Conservation (phyloP, 1,284 basidiomycete genomes). For the Ceratobasidium sp. region DNA sequence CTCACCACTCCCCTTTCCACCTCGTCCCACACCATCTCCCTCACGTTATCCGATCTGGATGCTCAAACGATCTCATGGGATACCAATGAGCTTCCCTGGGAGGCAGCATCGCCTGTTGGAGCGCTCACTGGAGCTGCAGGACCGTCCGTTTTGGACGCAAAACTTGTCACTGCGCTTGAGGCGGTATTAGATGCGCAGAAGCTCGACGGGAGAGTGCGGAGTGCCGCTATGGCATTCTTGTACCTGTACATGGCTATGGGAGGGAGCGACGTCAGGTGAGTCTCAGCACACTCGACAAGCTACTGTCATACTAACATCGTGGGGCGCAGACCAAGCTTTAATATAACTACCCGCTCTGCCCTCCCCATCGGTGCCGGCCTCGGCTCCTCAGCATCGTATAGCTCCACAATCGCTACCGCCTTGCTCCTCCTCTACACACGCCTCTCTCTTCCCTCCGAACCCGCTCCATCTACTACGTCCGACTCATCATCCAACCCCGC, state of each 20-base stretch:
- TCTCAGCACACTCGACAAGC: conserved; percentile 20
- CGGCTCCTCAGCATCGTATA: conserved; percentile 96
- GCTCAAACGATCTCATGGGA: conserved; percentile 84
- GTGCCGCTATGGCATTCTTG: conserved; percentile 84
- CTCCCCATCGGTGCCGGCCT: conserved; percentile 98
- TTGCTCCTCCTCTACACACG: conserved; percentile 78
- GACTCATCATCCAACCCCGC: conserved; percentile 45
- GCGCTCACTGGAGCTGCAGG: conserved; percentile 62
- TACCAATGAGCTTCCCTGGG: conserved; percentile 87
- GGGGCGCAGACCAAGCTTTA: conserved; percentile 69
- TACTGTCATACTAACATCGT: not conserved
- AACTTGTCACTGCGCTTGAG: conserved; percentile 70
- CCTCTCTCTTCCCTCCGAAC: conserved; percentile 64
- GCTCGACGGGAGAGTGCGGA: conserved; percentile 19
- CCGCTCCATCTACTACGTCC: conserved; percentile 59
- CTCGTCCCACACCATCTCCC: conserved; percentile 71
- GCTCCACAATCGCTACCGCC: conserved; percentile 84
- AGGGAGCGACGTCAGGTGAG: conserved; percentile 44
- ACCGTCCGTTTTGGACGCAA: conserved; percentile 73
- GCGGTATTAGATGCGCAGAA: conserved; percentile 58
- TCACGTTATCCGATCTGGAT: conserved; percentile 84
- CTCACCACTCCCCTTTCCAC: conserved; percentile 69
- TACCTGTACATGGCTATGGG: conserved; percentile 92
- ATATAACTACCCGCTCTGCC: conserved; percentile 88
- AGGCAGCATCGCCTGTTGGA: conserved; percentile 66